A percentile compares a stretch with the other conserved stretches of the same genome.
Conservation (phyloP, 1,284 basidiomycete genomes). For the Gymnopus androsaceus region DNA sequence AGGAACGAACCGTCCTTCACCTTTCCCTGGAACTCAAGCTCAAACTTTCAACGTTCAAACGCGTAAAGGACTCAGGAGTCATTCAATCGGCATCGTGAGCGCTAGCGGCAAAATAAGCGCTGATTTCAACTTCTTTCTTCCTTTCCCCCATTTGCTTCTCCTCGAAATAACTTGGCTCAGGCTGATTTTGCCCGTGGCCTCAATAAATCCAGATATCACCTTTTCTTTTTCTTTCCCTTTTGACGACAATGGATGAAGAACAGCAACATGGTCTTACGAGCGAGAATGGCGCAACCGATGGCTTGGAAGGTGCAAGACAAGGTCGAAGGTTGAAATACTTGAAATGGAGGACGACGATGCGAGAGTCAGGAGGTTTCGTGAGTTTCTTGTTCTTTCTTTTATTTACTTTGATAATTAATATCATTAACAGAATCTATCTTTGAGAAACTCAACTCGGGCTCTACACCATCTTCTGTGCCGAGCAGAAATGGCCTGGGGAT, state of each 20-base stretch:
- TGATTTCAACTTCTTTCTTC: neutral
- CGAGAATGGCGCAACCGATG: neutral
- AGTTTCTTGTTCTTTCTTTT: constrained; percentile 14
- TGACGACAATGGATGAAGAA: constrained; percentile 1
- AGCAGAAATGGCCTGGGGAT: neutral
- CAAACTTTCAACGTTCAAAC: neutral
- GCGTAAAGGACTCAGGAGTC: neutral
- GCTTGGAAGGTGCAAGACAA: neutral
- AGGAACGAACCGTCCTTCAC: too few relatives aligned
- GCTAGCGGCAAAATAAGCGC: neutral
- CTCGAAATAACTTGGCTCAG: neutral
- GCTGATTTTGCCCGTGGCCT: neutral
- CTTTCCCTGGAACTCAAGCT: too few relatives aligned
- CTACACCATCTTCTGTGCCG: constrained; percentile 9
- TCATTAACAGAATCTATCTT: constrained; percentile 28
- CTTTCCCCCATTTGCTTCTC: neutral
- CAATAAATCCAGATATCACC: neutral
- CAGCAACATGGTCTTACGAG: neutral
- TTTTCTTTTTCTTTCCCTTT: neutral
- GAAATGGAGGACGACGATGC: constrained; percentile 39
- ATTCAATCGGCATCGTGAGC: neutral
- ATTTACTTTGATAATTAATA: neutral
- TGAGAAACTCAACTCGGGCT: constrained; percentile 24
- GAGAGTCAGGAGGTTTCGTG: constrained; percentile 32
- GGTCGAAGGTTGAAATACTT: constrained; percentile 21